These are phyloP conservation scores for Phytopythium kandeliae DNA, from an alignment of 352 stramenopile genomes.

Conservation along the genomic window DNA sequence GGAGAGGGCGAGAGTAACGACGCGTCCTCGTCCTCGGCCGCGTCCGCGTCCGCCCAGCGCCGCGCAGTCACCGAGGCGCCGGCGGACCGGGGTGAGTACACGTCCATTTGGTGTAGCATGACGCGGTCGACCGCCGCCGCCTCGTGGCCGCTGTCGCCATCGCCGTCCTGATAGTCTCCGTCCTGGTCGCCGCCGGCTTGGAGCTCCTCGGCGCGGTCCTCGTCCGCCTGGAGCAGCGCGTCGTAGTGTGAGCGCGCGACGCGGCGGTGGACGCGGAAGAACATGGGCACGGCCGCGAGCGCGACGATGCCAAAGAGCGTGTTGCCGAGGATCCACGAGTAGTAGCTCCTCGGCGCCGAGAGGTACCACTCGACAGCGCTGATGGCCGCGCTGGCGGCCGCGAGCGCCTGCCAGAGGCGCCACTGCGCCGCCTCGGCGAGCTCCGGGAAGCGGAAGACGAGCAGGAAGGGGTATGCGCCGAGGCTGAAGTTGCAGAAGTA, in stretches of 20 bases:
- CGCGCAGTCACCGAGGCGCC: background rate
- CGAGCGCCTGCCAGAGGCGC: slow-evolving; percentile 47
- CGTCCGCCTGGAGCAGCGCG: slow-evolving; percentile 17
- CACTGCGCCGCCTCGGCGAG: slow-evolving; percentile 23
- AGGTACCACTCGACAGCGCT: slow-evolving; percentile 71
- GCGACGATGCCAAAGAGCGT: slow-evolving; percentile 72
- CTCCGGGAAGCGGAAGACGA: slow-evolving; percentile 65
- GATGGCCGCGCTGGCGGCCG: slow-evolving; percentile 36
- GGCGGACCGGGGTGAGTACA: slow-evolving; percentile 10
- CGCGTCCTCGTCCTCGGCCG: background rate
- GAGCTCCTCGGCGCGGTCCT: slow-evolving; percentile 13
- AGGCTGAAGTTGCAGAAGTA: slow-evolving; percentile 75
- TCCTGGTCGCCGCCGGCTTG: slow-evolving; percentile 8
- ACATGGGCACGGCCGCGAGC: slow-evolving; percentile 56
- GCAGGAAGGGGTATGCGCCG: slow-evolving; percentile 62
- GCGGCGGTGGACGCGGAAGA: slow-evolving; percentile 58
- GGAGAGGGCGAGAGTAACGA: background rate
- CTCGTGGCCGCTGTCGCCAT: slow-evolving; percentile 9
- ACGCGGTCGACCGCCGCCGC: background rate
- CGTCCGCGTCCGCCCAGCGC: background rate
- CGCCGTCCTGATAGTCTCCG: slow-evolving; percentile 9
- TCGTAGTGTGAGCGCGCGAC: slow-evolving; percentile 47
- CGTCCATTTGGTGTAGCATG: slow-evolving; percentile 13
- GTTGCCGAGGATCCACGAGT: slow-evolving; percentile 76
- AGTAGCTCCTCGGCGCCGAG: slow-evolving; percentile 34